Evolutionary conservation across 2,329 filamentous ascomycete genomes (phyloP).

Genomic region (Fusarium sp.): DNA sequence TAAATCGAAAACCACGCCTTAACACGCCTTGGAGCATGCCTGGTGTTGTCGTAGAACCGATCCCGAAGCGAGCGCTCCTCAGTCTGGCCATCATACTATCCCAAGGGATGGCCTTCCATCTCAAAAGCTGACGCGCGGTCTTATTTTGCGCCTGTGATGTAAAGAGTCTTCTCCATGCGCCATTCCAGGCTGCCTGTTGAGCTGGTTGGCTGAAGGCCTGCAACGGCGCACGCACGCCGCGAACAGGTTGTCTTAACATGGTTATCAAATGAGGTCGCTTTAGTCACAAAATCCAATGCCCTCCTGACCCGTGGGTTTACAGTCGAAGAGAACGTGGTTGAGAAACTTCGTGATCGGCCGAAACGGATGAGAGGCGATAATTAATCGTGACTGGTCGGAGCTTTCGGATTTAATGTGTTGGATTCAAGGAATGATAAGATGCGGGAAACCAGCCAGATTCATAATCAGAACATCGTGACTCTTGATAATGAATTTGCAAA

Average conservation of each 20-base stretch:
- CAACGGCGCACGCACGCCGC: slow-evolving; percentile 35
- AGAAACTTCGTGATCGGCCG: slow-evolving; percentile 23
- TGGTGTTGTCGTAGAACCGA: slow-evolving; percentile 31
- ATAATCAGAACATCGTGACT: slow-evolving; percentile 23
- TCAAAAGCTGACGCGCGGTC: slow-evolving; percentile 34
- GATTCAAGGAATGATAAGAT: slow-evolving; percentile 14
- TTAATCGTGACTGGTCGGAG: slow-evolving; percentile 32
- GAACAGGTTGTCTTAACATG: slow-evolving; percentile 45
- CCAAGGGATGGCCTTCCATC: slow-evolving; percentile 28
- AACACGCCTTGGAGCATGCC: slow-evolving; percentile 36
- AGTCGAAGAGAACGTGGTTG: not conserved
- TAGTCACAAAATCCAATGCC: not conserved
- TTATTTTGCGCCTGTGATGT: slow-evolving; percentile 39
- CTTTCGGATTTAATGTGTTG: slow-evolving; percentile 33
- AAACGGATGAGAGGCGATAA: slow-evolving; percentile 28
- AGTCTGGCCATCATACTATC: slow-evolving; percentile 33
- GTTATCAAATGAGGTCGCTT: not conserved
- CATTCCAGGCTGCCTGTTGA: slow-evolving; percentile 41
- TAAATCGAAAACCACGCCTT: slow-evolving; percentile 50
- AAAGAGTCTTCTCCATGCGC: slow-evolving; percentile 43
- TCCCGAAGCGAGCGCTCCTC: slow-evolving; percentile 21
- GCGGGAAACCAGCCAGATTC: not conserved
- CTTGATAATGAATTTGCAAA: not conserved
- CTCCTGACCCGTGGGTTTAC: not conserved
- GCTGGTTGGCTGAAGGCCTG: slow-evolving; percentile 29